phyloP scores from a whole-genome alignment of 2,329 filamentous ascomycete species.

The Paraphaeosphaeria minitans region DNA sequence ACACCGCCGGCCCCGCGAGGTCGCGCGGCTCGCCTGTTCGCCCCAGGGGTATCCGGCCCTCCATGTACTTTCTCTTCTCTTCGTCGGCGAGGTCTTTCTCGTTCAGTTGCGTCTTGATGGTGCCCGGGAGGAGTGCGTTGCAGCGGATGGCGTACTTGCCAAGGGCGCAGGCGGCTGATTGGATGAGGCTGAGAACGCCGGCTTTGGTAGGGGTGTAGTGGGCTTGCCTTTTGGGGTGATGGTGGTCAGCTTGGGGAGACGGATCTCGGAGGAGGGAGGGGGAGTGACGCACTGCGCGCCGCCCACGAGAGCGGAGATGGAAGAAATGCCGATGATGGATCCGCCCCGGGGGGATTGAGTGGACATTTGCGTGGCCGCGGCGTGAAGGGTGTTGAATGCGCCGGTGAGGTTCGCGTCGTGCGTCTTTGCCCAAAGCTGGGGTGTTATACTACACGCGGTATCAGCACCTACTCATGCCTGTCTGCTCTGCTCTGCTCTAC shows the following conservation, averaged over 20 bases:
- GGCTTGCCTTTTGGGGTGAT: conserved; percentile 58
- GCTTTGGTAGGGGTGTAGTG: conserved; percentile 90
- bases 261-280: neutral
- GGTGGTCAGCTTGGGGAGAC: neutral
- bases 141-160: conserved; percentile 78
- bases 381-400: conserved; percentile 86
- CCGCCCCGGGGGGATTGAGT: conserved; percentile 67
- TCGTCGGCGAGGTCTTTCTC: conserved; percentile 79
- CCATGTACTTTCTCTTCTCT: conserved; percentile 76
- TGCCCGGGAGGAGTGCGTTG: conserved; percentile 83
- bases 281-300: conserved; percentile 60
- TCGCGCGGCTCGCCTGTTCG: conserved; percentile 59
- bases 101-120: conserved; percentile 82
- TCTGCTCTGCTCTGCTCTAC: neutral
- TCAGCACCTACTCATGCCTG: neutral
- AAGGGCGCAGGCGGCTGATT: conserved; percentile 78
- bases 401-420: conserved; percentile 82
- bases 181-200: conserved; percentile 79
- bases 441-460: conserved; percentile 58
- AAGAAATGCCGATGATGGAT: conserved; percentile 77
- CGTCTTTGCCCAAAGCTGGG: conserved; percentile 72
- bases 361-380: conserved; percentile 83
- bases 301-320: conserved; percentile 76
- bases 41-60: conserved; percentile 76
- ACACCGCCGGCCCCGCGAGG: conserved; percentile 82